A percentile compares a stretch with the other conserved stretches of the same genome.
phyloP scores from a whole-genome alignment of 257 asterid species.

The Linaria vulgaris region DNA sequence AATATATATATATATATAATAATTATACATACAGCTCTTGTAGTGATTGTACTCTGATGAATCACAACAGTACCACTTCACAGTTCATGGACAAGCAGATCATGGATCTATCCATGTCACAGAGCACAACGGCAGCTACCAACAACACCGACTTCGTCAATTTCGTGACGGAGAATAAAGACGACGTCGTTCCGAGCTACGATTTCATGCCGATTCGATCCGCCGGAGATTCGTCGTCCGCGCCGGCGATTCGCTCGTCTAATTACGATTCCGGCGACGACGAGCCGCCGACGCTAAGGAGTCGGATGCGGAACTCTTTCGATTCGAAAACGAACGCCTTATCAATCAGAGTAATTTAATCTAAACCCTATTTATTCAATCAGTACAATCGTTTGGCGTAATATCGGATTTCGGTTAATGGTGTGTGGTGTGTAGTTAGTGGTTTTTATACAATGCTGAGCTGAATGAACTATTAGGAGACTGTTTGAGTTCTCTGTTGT shows the following conservation, averaged over 20 bases:
- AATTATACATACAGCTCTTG: not conserved
- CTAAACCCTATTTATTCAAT: constrained; percentile 2
- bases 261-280: constrained; percentile 51
- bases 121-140: constrained; percentile 25
- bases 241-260: constrained; percentile 31
- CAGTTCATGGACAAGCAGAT: constrained; percentile 96
- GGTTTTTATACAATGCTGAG: not conserved
- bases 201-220: constrained; percentile 88
- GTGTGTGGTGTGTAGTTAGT: not conserved
- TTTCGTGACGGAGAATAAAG: constrained; percentile 61
- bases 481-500: not conserved
- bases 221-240: constrained; percentile 35
- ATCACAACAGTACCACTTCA: constrained; percentile 51
- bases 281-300: constrained; percentile 32
- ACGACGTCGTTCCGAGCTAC: constrained; percentile 71
- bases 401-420: not conserved
- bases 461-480: not conserved
- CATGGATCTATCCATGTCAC: constrained; percentile 92
- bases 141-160: constrained; percentile 60
- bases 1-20: not conserved
- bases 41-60: constrained; percentile 51
- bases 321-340: constrained; percentile 55
- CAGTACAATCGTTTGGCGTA: too few relatives aligned
- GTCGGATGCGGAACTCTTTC: constrained; percentile 62
- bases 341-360: constrained; percentile 51